phyloP scores from a whole-genome alignment of 169 alveolate species.

The Plasmodium knowlesi region DNA sequence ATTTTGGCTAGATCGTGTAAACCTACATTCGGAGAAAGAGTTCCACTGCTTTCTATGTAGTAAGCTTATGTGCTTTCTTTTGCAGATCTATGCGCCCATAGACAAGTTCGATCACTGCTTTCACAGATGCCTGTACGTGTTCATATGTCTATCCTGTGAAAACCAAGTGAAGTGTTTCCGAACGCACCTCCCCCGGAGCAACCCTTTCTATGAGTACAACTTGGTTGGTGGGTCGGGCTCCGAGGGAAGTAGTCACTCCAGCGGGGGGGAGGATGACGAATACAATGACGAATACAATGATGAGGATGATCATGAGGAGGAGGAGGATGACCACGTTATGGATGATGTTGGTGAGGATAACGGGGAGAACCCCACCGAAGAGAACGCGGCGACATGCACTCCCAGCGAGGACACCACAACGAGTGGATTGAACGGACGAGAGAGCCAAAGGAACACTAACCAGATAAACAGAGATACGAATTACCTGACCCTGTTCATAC shows the following conservation, averaged over 20 bases:
- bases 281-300: background rate
- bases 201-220: conserved; percentile 77
- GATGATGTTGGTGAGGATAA: background rate
- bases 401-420: background rate
- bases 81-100: conserved; percentile 84
- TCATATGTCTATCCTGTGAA: conserved; percentile 84
- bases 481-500: conserved; percentile 4
- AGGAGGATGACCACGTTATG: background rate
- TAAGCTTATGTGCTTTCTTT: conserved; percentile 79
- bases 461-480: background rate
- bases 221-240: background rate
- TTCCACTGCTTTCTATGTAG: conserved; percentile 77
- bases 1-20: conserved; percentile 84
- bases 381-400: background rate
- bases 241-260: background rate
- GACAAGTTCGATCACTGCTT: conserved; percentile 78
- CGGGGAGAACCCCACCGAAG: background rate
- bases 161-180: conserved; percentile 81
- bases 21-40: conserved; percentile 75
- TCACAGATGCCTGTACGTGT: conserved; percentile 81
- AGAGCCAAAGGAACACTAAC: background rate
- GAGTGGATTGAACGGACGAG: background rate
- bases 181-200: conserved; percentile 83
- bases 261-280: background rate
- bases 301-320: background rate